Base-by-base conservation (phyloP, 2,329 filamentous ascomycete genomes). In the Pseudogymnoascus sp. region DNA sequence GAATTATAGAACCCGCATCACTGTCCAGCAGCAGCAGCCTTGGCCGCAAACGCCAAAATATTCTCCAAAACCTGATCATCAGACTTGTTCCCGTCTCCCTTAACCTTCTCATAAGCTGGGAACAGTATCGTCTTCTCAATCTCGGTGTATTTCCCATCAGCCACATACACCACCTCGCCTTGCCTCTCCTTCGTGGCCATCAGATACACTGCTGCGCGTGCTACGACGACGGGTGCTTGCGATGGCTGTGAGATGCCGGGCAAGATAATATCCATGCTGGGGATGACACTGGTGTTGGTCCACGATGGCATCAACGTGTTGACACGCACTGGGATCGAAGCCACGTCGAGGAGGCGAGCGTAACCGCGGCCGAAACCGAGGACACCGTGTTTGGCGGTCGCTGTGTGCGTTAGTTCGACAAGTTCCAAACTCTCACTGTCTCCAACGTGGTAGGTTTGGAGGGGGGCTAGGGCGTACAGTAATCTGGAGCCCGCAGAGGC, bases 251-350 rank as follows among this genome's bases (percentile, higher is more conserved):
- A 75, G 5, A 78, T 71, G 8, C 67, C 67, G n/a, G 74, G 72
- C 66, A 81, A 72, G 16, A 79, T 18, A 0, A 63, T 68, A 34
- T 72, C 72, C 4, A 77, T 54, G 18, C 69, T 67, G 0, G 80
- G 77, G 1, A 84, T 70, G 0, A 84, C 75, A 11, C 74, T 77
- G 14, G 80, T 82, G 2, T 75, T 72, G 0, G 83, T 85, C 82
- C 82, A 86, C 31, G 76, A 79, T 1, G 83, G 82, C 1, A 80
- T 78, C 18, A 86, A 73, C 5, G 76, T 78, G 73, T 86, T 86
- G 61, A 86, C 70, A 12, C 83, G 80, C 47, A 86, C 79, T 1
- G 80, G 78, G 1, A 81, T 65, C 16, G 69, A 65, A 10, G 75
- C 72, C 2, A 67, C 68, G 11, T 69, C 66, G 2, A 82, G 67